These are phyloP conservation scores for Hymenoscyphus albidus DNA, from an alignment of 2,329 filamentous ascomycete species.

Conservation along the genomic window DNA sequence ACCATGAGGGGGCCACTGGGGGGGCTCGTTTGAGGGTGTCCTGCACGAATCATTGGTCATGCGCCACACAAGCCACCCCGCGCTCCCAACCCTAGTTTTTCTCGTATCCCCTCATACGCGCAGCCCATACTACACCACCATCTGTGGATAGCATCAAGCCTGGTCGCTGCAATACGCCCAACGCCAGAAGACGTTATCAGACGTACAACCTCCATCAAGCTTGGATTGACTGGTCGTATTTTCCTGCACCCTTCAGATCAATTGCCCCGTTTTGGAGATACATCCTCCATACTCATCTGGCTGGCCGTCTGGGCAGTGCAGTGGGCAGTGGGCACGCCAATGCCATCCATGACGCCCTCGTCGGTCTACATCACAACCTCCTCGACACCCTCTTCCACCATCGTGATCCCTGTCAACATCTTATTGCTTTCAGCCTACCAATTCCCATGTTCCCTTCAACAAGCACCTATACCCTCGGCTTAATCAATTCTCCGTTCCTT, in stretches of 20 bases:
- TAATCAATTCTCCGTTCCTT: slow-evolving; percentile 5
- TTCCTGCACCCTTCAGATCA: background rate
- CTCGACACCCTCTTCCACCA: background rate
- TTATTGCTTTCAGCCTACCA: background rate
- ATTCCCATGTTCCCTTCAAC: background rate
- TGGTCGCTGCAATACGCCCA: background rate
- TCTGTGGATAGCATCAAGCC: background rate
- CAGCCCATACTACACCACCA: slow-evolving; percentile 5
- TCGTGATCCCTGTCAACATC: background rate
- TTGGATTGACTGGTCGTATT: slow-evolving; percentile 6
- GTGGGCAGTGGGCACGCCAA: background rate
- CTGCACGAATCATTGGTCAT: slow-evolving; percentile 31
- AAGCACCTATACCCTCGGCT: background rate
- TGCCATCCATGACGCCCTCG: background rate
- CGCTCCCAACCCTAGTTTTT: slow-evolving; percentile 18
- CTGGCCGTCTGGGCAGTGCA: background rate
- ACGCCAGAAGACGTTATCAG: slow-evolving; percentile 10
- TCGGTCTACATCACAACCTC: no score
- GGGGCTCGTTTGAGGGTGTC: slow-evolving; percentile 28
- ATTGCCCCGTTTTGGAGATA: background rate
- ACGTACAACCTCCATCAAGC: background rate
- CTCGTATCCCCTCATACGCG: slow-evolving; percentile 23
- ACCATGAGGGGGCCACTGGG: background rate
- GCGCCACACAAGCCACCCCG: slow-evolving; percentile 20
- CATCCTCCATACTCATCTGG: background rate